These are phyloP conservation scores for Scheffersomyces lignosus DNA, from an alignment of 805 yeast genomes.

Conservation along the genomic window DNA sequence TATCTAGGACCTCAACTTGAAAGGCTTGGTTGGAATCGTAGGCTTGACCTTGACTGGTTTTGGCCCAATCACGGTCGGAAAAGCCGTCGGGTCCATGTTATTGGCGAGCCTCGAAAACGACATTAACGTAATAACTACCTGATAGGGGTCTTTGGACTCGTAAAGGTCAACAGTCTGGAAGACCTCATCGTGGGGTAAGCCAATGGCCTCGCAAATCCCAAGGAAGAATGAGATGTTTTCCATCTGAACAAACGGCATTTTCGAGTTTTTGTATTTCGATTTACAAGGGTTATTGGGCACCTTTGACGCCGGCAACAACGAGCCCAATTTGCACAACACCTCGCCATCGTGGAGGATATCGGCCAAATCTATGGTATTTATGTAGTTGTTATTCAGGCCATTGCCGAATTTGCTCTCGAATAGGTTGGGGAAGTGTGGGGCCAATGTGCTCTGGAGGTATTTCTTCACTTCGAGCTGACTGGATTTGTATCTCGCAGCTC, in stretches of 20 bases:
- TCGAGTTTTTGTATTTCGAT: constrained; percentile 55
- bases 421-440: constrained; percentile 16
- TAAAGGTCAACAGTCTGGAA: constrained; percentile 78
- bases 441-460: constrained; percentile 51
- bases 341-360: constrained; percentile 62
- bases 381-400: constrained; percentile 1
- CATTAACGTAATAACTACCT: constrained; percentile 70
- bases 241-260: constrained; percentile 78
- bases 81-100: constrained; percentile 27
- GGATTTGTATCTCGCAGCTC: constrained; percentile 52
- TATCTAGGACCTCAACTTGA: constrained; percentile 25
- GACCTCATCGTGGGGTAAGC: constrained; percentile 78
- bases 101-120: constrained; percentile 72
- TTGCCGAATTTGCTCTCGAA: constrained; percentile 6
- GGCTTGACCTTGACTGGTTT: constrained; percentile 45
- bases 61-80: constrained; percentile 40
- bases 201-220: constrained; percentile 57
- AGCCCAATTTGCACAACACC: constrained; percentile 36
- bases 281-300: constrained; percentile 29
- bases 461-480: constrained; percentile 41
- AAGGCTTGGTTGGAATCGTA: constrained; percentile 59
- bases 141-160: constrained; percentile 74
- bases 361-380: constrained; percentile 41
- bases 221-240: constrained; percentile 79
- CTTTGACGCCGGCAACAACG: constrained; percentile 12